A percentile compares a stretch with the other conserved stretches of the same genome.
Evolutionary conservation across 805 yeast genomes (phyloP).

Genomic region (Brettanomyces naardenensis): DNA sequence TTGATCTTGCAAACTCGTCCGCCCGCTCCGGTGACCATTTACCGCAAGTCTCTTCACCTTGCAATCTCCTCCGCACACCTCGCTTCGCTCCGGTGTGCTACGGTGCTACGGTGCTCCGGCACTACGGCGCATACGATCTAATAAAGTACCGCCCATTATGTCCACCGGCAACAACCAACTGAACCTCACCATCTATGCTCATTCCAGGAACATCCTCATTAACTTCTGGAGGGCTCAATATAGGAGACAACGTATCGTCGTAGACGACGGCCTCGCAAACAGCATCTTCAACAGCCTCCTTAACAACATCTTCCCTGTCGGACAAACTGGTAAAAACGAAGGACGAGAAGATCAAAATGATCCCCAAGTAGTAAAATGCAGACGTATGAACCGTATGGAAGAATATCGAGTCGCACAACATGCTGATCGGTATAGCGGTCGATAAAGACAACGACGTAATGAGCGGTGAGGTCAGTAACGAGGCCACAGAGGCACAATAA

Average conservation of each 20-base stretch:
- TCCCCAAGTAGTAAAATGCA: conserved; percentile 35
- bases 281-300: conserved; percentile 39
- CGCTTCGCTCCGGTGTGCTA: no score
- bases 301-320: conserved; percentile 36
- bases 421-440: conserved; percentile 44
- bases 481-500: conserved; percentile 41
- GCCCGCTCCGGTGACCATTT: no score
- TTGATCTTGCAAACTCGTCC: no score
- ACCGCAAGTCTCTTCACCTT: no score
- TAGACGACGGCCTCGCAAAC: conserved; percentile 38
- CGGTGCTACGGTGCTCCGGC: no score
- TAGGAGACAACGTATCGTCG: conserved; percentile 39
- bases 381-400: conserved; percentile 27
- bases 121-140: no score
- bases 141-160: conserved; percentile 27
- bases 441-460: conserved; percentile 44
- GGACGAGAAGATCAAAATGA: conserved; percentile 37
- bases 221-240: conserved; percentile 32
- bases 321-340: conserved; percentile 39
- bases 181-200: conserved; percentile 13
- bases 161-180: conserved; percentile 27
- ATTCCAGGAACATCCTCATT: conserved; percentile 20
- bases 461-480: conserved; percentile 46
- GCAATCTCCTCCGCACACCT: no score
- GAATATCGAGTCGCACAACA: conserved; percentile 35